Base-by-base conservation (phyloP, 768 basidiomycete genomes). In the Mycena amicta region DNA sequence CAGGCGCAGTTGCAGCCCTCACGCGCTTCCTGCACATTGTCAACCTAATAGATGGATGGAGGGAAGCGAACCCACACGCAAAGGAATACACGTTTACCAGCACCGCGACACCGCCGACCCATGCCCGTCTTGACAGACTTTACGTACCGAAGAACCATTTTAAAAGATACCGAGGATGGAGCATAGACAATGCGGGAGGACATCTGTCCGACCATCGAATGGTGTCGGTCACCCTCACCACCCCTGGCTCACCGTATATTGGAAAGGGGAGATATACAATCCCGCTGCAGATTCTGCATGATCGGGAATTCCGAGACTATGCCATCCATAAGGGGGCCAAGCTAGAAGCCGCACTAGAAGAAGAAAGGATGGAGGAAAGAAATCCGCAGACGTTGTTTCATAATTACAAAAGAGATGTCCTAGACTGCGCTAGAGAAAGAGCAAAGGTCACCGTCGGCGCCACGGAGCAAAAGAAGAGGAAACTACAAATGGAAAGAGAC, bases 11-110 rank as follows among this genome's bases (percentile, higher is more conserved):
- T 0, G 22, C n/a, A 6, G 57, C 58, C 1, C 41, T 45, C 1
- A 28, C 41, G 8, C n/a, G 41, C 2, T 56, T 63, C 33, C 55
- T 49, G 16, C 43, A 33, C 3, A 20, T 54, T 15, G 33, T 62
- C 2, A 47, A 26, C 2, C 12, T 62, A 2, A 52, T 33, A 40
- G 62, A 63, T 25, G 58, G 62, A 1, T 63, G 57, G 58, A 4
- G 62, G 6, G n/a, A n/a, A 2, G 51, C 53, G 4, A 39, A 56
- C 26, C 53, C 49, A 0, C 50, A 50, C 2, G 8, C 18, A 0
- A 49, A 45, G 11, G 57, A 26, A 8, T 58, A 33, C 22, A 53
- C 53, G 1, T 58, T 49, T 16, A 54, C 39, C 12, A 20, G 39
- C 23, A 23, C 53, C 11, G 13, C n/a, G n/a, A n/a, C n/a, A n/a